These are phyloP conservation scores for Sicyos baderoa DNA, from an alignment of 306 rosid genomes.

Conservation along the genomic window DNA sequence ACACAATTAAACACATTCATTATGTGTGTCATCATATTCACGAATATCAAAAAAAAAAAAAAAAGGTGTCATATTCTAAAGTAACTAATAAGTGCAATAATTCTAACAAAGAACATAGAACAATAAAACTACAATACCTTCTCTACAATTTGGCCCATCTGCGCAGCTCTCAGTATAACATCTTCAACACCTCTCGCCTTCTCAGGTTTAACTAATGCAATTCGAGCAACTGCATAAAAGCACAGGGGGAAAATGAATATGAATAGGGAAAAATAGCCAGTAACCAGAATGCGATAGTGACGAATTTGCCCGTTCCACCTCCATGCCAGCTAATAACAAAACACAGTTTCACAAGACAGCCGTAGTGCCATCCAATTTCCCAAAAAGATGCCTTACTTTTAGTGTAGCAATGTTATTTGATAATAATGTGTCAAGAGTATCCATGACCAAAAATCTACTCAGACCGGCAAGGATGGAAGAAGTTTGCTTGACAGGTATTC, in stretches of 20 bases:
- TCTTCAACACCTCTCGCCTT: constrained; percentile 97
- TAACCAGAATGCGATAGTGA: not conserved
- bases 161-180: constrained; percentile 87
- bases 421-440: not conserved
- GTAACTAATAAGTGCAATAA: constrained; percentile 1
- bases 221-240: constrained; percentile 52
- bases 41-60: too few relatives aligned
- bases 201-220: constrained; percentile 98
- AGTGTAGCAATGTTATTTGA: not conserved
- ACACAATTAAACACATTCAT: too few relatives aligned
- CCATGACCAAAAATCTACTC: not conserved
- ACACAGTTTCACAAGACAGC: not conserved
- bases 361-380: not conserved
- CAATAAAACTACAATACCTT: constrained; percentile 41
- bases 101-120: not conserved
- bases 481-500: not conserved
- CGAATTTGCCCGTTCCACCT: not conserved
- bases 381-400: not conserved
- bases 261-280: not conserved
- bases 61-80: not conserved
- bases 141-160: constrained; percentile 80
- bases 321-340: not conserved
- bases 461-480: not conserved
- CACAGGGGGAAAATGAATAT: not conserved
- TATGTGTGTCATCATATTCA: too few relatives aligned